phyloP scores from a whole-genome alignment of 495 filamentous ascomycete species.

The Amorphotheca resinae region DNA sequence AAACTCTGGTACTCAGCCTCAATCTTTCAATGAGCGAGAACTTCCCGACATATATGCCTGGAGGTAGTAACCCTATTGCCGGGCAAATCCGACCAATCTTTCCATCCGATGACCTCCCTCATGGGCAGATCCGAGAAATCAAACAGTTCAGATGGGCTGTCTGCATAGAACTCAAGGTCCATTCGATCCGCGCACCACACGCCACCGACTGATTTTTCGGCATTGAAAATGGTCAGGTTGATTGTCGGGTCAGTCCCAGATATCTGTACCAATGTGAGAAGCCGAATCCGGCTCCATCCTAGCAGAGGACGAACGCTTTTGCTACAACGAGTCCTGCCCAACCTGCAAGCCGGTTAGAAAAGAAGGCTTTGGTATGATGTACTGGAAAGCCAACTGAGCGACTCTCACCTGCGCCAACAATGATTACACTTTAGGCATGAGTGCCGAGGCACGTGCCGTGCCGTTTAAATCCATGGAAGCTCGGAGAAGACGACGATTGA shows the following conservation, averaged over 20 bases:
- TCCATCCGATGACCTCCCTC: constrained; percentile 16
- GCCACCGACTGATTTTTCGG: constrained; percentile 31
- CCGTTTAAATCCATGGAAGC: no score
- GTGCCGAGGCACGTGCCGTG: no score
- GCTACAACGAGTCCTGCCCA: not conserved
- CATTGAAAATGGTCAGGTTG: constrained; percentile 34
- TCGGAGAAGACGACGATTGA: no score
- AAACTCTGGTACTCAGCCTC: constrained; percentile 23
- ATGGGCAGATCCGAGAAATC: constrained; percentile 27
- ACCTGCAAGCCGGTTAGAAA: no score
- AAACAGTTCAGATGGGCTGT: constrained; percentile 28
- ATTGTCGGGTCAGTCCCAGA: constrained; percentile 17
- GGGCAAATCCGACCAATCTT: constrained; percentile 21
- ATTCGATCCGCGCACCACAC: constrained; percentile 36
- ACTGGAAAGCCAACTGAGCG: not conserved
- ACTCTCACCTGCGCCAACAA: not conserved
- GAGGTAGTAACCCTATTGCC: constrained; percentile 25
- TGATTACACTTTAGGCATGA: no score
- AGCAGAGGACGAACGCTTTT: not conserved
- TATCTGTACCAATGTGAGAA: not conserved
- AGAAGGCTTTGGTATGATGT: not conserved
- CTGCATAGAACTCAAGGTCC: constrained; percentile 33
- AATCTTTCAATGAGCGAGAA: constrained; percentile 23
- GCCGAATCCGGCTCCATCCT: not conserved
- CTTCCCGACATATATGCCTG: constrained; percentile 21